A percentile compares a stretch with the other conserved stretches of the same genome.
phyloP scores from a whole-genome alignment of 768 basidiomycete genomes.

The Porpolomopsis calyptriformis region DNA sequence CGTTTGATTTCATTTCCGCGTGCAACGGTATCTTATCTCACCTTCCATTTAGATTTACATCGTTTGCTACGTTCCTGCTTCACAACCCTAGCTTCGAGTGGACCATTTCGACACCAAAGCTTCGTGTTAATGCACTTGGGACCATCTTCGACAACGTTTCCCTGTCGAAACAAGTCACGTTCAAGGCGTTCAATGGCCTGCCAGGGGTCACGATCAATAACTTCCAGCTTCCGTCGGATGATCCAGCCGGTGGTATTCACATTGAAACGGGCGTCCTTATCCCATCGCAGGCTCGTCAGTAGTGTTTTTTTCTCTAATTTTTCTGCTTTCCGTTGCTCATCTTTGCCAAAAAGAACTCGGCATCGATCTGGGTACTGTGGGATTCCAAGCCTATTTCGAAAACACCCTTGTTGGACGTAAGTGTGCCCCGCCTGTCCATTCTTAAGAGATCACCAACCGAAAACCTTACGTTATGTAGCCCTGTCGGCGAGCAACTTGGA shows the following conservation, averaged over 20 bases:
- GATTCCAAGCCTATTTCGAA: constrained; percentile 53
- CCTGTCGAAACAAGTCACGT: constrained; percentile 46
- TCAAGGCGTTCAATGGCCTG: constrained; percentile 63
- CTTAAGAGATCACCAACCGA: not conserved
- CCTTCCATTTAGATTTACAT: constrained; percentile 38
- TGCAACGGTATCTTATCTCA: not conserved
- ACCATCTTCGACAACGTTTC: constrained; percentile 58
- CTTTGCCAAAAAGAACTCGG: constrained; percentile 41
- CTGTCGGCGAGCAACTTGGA: constrained; percentile 39
- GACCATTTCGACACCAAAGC: constrained; percentile 56
- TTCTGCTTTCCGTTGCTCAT: constrained; percentile 7
- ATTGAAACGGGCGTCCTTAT: constrained; percentile 59
- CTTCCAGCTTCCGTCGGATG: constrained; percentile 59
- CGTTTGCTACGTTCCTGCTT: constrained; percentile 53
- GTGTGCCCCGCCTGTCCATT: too few species aligned
- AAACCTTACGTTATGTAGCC: constrained; percentile 28
- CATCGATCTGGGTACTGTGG: constrained; percentile 55
- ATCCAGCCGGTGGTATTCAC: constrained; percentile 57
- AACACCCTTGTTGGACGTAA: constrained; percentile 49
- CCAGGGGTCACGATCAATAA: constrained; percentile 63
- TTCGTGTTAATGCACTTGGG: constrained; percentile 55
- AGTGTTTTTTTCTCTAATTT: constrained; percentile 25
- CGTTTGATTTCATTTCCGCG: constrained; percentile 13
- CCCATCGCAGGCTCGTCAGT: constrained; percentile 46
- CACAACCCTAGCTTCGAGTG: constrained; percentile 57